Base-by-base conservation (phyloP, 1,284 basidiomycete genomes). In the Sparassis latifolia region DNA sequence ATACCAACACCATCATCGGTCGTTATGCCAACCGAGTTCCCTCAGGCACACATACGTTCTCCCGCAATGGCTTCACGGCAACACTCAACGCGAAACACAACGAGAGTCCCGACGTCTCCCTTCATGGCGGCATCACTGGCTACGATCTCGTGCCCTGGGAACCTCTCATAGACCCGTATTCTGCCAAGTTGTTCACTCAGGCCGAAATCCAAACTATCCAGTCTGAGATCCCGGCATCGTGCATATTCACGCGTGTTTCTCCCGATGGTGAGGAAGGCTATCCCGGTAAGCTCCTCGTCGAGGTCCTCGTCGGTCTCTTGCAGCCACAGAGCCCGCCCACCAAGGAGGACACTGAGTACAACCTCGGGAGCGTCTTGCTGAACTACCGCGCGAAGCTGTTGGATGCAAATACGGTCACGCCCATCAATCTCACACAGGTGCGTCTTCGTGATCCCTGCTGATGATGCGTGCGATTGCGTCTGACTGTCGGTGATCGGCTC, bases 391-490 rank as follows among this genome's bases (percentile, higher is more conserved):
- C 84, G 10, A 84, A 78, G 62, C 65, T 88, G 5, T 56, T 70
- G 3, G 65, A 69, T 29, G 75, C 76, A 52, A 72, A 72, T 42
- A 67, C 62, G 33, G 82, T 88, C 4, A 86, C 84, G 5, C 84
- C 86, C 0, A 71, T 88, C 51, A 89, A 89, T 59, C 62, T 88
- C 10, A 87, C 86, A 4, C 84, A 87, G 74, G 84, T 84, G 55
- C 42, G 64, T 51, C 4, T 41, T 4, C 28, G 41, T 7, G 7
- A 28, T 4, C 39, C n/a, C 41, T 20, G 44, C 30, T 5, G 6
- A 6, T 33, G 28, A 43, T 48, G 33, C 35, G 33, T 35, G 30
- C 29, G 4, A 2, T 31, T 38, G 50, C 45, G 44, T 27, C 40
- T 41, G 37, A 2, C 5, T 3, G 20, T 5, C 38, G 37, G 2